Evolutionary conservation across 2,329 filamentous ascomycete species (phyloP), one percentile per base, ranked within the genome.

Genomic region (Epichloe sylvatica): DNA sequence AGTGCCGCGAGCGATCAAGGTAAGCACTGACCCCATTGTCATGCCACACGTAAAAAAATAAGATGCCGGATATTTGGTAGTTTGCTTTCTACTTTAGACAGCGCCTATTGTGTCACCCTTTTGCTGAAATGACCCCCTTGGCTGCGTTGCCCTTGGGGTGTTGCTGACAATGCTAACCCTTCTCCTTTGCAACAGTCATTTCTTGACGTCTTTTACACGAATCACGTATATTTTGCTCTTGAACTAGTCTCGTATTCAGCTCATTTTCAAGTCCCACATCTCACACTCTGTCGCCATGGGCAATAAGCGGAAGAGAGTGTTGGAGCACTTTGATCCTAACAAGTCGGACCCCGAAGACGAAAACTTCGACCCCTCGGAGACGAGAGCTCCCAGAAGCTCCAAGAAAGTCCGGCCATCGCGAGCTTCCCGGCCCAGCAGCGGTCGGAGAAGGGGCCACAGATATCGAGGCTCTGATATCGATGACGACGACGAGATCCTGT

Each of bases 291-390:
- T 38, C 46, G 50, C 46, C n/a, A 67, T 67, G 65, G 60, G 57
- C 42, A 61, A 62, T 50, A 81, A 81, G 62, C 69, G 80, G 49
- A 83, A 81, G 70, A 68, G 74, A 54, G 70, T 70, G 51, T 65
- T 79, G 49, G 73, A 78, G 54, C 70, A 72, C 49, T 83, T 83
- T 56, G 80, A 84, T 62, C 78, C 77, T 3, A 83, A 82, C 62
- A 76, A 80, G 60, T 83, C 80, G 46, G 80, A 84, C 56, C 71
- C 80, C 2, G 75, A 80, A 46, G 80, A 84, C 59, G 78, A 80
- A 55, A 81, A 81, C 62, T 84, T 83, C 58, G 75, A 80, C 51
- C 79, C 79, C 15, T 60, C 62, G 21, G 70, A 73, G 55, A 69
- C 65, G 25, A 66, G 67, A 33, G 67, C 73, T 15, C 65, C 65